Evolutionary conservation across 345 rosid genomes (phyloP), one percentile per base, ranked within the genome.

Genomic region (Citrus unshiu): DNA sequence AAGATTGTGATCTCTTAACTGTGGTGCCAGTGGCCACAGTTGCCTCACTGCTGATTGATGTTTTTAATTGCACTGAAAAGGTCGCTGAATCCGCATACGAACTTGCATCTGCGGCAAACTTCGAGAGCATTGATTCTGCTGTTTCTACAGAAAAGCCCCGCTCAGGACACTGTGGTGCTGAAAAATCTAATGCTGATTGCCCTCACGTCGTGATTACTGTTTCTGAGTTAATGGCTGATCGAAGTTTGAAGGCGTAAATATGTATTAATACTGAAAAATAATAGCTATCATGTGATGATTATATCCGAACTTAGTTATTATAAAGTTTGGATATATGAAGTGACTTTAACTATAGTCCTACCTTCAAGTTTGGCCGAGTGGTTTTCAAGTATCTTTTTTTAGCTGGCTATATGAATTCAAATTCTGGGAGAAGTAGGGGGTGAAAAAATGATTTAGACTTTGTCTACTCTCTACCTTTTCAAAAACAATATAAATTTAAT

Each of bases 81-180:
- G 85, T 92, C 34, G 85, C 87, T n/a, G 90, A 92, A 73, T 81
- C 89, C 0, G 81, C 87, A 25, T 70, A 82, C 54, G 90, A 92
- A 77, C 90, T 93, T 30, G 88, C 93, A 25, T 81, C 88, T 0
- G 77, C 70, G 29, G 94, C 95, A 5, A 65, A 78, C 16, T 91
- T 93, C 75, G 77, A 84, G 78, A 79, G 49, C 25, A 21, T 13
- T 51, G 86, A 87, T 18, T 32, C 84, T 4, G 62, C 78, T 24
- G 59, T 66, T 30, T 72, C 78, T 25, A 81, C 86, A 2, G 86
- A 81, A 69, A 87, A 82, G 74, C 60, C 79, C 18, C 43, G 9
- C 59, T 32, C 68, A 56, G 49, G 19, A 24, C 51, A 49, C 29
- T 19, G 34, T 5, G 51, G 56, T n/a, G 4, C 32, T 73, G 13